Base-by-base conservation (phyloP, 2,329 filamentous ascomycete genomes). In the Xylariaceae sp. region DNA sequence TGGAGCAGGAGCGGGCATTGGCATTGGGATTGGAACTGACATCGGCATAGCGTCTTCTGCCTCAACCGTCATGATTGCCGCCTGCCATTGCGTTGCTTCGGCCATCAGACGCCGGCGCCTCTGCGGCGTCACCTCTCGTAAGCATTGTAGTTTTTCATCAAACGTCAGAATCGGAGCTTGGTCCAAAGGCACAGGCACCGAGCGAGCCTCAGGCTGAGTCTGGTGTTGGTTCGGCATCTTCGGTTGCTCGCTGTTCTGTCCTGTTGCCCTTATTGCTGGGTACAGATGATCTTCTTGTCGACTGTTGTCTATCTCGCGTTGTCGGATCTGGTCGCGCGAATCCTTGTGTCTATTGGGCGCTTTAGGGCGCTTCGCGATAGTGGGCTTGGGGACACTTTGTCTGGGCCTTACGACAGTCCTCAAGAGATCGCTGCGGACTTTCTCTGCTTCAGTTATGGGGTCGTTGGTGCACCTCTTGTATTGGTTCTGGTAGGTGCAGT, bases 401-500 rank as follows among this genome's bases (percentile, higher is more conserved):
- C 53, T 58, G 14, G 42, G 15, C 30, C 43, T 54, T 17, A 49
- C 12, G 12, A 47, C 38, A 2, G 49, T 47, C 31, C 57, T 53
- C 11, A 45, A 39, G 15, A 56, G 45, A 19, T 57, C 54, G 15
- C 44, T 58, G 31, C 52, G 56, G 5, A 48, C 36, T 31, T 51
- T 46, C 40, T 64, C 61, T 27, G 59, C 54, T 18, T 60, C 52
- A 3, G 57, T 38, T 15, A 63, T 58, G 14, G 62, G 60, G 2
- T 56, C 57, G 35, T 64, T 64, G 17, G 59, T 60, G 49, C 62
- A 65, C 46, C 58, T 61, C 45, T 54, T 62, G 45, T 65, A 61
- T 49, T 62, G 59, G 14, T 58, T 61, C 42, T 64, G 62, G 33
- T 64, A 64, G 2, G 59, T 64, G 55, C 63, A 65, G 36, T 63